Base-by-base conservation (phyloP, 306 rosid genomes). In the Vigna angularis region DNA sequence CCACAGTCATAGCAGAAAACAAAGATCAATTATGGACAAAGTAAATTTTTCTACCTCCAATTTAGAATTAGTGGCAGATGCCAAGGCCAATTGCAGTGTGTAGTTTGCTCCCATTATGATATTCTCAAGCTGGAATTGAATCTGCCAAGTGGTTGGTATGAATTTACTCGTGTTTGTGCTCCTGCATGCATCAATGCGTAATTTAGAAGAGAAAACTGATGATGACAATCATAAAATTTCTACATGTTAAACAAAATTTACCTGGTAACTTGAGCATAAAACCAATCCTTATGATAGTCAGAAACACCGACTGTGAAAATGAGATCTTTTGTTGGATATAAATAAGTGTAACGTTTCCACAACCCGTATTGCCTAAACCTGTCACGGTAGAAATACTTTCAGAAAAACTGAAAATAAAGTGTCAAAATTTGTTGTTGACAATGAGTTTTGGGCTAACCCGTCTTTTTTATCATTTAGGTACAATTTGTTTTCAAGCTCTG, bases 71-170 rank as follows among this genome's bases (percentile, higher is more conserved):
- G 32, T 20, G 14, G 96, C 85, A 3, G 88, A 82, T 36, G 98
- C 97, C 51, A 95, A 17, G 47, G 98, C 98, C 42, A 95, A 2
- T 74, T 87, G 98, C 53, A 95, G 84, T 22, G 96, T 92, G 83
- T 95, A 92, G 34, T 69, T 82, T 77, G 83, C 88, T 0, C 10
- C 15, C 13, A 40, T 4, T 24, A 15, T 16, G 34, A 28, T 63
- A 15, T 28, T 72, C 18, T 85, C 40, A 20, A 87, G 88, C 11
- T 79, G 50, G 73, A 92, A 95, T 57, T 20, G 11, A 73, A 92
- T 79, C 67, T 88, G 86, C 98, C 98, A 89, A 10, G 96, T 92
- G 26, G 97, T 86, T 79, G 92, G 59, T 42, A 72, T 18, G 12
- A 75, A 87, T 10, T 69, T 74, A 0, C 49, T 14, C 22, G 83